Base-by-base conservation (phyloP, 1,284 basidiomycete genomes). In the Psilocybe mexicana region DNA sequence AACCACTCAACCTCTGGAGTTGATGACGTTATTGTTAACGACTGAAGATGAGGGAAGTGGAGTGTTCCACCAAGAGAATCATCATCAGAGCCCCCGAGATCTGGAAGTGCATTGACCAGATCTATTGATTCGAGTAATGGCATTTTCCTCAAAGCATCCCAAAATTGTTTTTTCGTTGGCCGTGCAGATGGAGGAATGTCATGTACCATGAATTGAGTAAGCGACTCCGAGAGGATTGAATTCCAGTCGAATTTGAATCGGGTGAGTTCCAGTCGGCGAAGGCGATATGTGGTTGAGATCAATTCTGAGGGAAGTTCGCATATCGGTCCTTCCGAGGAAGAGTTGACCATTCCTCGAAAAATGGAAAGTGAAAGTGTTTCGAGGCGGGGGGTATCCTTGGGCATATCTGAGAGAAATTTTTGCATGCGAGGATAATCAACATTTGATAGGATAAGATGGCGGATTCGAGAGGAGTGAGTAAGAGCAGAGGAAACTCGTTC, bases 71-170 rank as follows among this genome's bases (percentile, higher is more conserved):
- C 35, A 18, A n/a, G 18, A 23, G 14, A 30, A 46, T 35, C 14
- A 25, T n/a, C 25, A 18, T 28, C 35, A 12, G 23, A 33, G 25
- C 53, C 45, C 24, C 26, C 48, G 12, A 24, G 6, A 43, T 42
- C 43, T 50, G 73, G 68, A 6, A 77, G 66, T 36, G 65, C 63
- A 46, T 72, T 60, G 33, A 69, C 65, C 4, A 77, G 63, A 43
- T 72, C 61, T 4, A 78, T 59, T 12, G 62, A 58, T 43, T 59
- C 62, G n/a, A 78, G 63, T 23, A 47, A 25, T 4, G 69, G 72
- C 70, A 73, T 72, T 43, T 55, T 59, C n/a, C 61, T 42, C 8
- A 78, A 66, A 12, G 62, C 63, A 28, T 63, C 55, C 23, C 65
- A 54, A 25, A 78, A 60, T 36, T 69, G 68, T 4, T 43, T 55